phyloP scores from a whole-genome alignment of 2,329 filamentous ascomycete species.

The Sporothrix pseudoabietina region DNA sequence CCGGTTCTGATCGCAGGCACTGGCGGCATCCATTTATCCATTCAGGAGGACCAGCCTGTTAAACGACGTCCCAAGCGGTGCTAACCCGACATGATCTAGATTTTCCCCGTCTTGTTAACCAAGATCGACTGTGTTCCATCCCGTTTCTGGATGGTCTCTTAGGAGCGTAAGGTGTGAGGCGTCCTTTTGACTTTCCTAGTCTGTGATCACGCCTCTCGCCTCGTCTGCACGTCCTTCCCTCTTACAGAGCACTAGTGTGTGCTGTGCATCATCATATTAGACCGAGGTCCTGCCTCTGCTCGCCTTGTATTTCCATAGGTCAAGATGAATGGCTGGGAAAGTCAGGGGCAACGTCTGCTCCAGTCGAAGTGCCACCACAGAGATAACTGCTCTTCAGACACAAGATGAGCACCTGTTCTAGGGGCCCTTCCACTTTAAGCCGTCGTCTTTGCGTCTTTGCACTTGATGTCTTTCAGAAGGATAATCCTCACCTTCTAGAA shows the following conservation, averaged over 20 bases:
- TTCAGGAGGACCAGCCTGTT: neutral
- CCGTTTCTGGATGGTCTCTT: neutral
- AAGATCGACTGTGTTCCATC: neutral
- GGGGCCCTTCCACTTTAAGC: neutral
- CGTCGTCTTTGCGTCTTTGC: neutral
- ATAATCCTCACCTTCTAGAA: neutral
- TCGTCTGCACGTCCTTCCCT: conserved; percentile 1
- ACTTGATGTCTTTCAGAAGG: neutral
- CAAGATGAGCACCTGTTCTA: neutral
- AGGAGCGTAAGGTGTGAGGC: neutral
- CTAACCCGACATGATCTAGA: neutral
- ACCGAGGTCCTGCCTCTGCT: neutral
- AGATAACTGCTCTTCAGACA: neutral
- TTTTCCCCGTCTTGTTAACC: neutral
- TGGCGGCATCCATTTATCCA: neutral
- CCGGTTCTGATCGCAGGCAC: neutral
- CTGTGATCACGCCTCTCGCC: neutral
- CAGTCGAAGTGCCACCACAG: neutral
- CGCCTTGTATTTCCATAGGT: neutral
- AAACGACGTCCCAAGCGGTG: neutral
- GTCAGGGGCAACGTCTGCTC: neutral
- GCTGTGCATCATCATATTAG: too few species aligned
- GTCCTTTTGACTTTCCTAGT: neutral
- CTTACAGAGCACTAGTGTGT: neutral
- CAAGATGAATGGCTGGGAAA: neutral